Evolutionary conservation across 1,139 yeast genomes (phyloP).

Genomic region (Zygoascus meyerae): DNA sequence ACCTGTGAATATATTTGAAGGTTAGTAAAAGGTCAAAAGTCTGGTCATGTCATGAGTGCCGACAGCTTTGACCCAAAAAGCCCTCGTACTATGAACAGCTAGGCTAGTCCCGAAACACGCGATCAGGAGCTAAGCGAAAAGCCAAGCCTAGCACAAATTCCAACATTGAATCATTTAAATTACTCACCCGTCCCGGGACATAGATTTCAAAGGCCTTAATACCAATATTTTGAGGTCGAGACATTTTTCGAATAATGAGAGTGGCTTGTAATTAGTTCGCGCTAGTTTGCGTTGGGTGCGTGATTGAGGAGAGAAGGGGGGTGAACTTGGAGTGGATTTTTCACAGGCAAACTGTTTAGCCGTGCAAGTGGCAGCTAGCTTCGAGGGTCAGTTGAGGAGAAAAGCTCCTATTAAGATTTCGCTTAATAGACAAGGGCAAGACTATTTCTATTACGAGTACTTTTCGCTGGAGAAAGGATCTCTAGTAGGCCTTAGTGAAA

Average conservation of each 20-base stretch:
- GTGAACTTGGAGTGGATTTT: no score
- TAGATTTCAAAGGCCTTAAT: slow-evolving; percentile 93
- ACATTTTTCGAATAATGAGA: not conserved
- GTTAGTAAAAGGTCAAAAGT: not conserved
- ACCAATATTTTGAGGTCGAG: slow-evolving; percentile 74
- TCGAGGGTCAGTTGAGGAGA: no score
- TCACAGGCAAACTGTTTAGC: no score
- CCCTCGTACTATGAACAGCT: not conserved
- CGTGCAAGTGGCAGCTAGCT: no score
- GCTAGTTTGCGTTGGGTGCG: not conserved
- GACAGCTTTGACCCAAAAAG: not conserved
- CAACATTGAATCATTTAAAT: not conserved
- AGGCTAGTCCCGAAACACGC: not conserved
- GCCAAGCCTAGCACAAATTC: not conserved
- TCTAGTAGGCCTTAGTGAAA: no score
- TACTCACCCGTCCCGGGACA: slow-evolving; percentile 61
- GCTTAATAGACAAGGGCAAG: no score
- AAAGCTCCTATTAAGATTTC: no score
- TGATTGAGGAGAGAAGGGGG: not conserved
- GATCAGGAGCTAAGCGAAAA: not conserved
- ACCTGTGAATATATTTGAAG: slow-evolving; percentile 38
- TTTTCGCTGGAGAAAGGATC: no score
- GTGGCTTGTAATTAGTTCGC: not conserved
- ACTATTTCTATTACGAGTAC: no score
- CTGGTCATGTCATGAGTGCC: not conserved